Percentiles rank a stretch among this genome's conserved stretches.
These are phyloP conservation scores for Solanum bukasovii DNA, from an alignment of 257 asterid species.

Conservation along the genomic window DNA sequence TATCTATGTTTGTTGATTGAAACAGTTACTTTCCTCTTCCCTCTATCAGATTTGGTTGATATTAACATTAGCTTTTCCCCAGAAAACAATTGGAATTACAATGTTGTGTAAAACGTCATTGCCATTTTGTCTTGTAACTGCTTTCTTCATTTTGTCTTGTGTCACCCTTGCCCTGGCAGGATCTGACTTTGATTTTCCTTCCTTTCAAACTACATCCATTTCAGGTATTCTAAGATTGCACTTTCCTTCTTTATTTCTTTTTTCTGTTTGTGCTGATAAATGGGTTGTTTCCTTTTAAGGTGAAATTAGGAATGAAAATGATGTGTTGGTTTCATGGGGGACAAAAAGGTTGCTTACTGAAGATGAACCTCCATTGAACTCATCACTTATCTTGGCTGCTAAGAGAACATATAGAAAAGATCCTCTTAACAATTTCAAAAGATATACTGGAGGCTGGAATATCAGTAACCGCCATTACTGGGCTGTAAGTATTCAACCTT, in stretches of 20 bases:
- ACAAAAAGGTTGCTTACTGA: constrained; percentile 51
- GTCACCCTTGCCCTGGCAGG: constrained; percentile 11
- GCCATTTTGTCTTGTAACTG: constrained; percentile 8
- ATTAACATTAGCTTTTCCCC: background rate
- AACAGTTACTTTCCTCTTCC: background rate
- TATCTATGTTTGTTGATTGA: background rate
- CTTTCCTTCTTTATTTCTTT: background rate
- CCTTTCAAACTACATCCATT: constrained; percentile 5
- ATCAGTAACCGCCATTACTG: constrained; percentile 78
- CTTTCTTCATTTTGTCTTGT: constrained; percentile 15
- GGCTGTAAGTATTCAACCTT: constrained; percentile 51
- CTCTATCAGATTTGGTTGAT: background rate
- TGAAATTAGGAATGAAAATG: constrained; percentile 5
- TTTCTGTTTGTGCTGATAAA: background rate
- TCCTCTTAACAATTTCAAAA: constrained; percentile 49
- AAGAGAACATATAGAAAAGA: constrained; percentile 61
- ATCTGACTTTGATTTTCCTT: constrained; percentile 11
- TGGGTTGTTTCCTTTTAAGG: constrained; percentile 15
- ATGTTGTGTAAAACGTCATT: constrained; percentile 23
- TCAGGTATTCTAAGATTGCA: constrained; percentile 22
- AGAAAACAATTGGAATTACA: background rate
- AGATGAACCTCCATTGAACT: constrained; percentile 33
- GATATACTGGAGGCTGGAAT: constrained; percentile 80
- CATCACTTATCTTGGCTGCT: constrained; percentile 66
- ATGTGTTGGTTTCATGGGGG: constrained; percentile 19